Evolutionary conservation across 2,329 filamentous ascomycete genomes (phyloP).

Genomic region (Cryphonectria nitschkei): DNA sequence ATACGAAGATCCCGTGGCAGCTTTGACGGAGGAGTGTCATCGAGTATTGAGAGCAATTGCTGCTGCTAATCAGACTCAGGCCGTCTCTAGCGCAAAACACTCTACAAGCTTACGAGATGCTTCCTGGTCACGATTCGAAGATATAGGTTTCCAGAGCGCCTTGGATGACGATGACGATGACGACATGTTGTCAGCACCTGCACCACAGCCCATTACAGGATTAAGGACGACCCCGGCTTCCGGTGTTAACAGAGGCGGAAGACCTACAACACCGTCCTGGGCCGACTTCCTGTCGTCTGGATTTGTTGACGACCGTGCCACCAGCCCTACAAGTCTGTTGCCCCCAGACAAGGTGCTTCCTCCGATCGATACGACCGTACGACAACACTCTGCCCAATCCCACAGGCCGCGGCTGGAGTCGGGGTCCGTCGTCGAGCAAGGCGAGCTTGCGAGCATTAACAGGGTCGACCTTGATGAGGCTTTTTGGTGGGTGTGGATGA

Average conservation of each 20-base stretch:
- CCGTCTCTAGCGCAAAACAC: conserved; percentile 68
- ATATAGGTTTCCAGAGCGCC: conserved; percentile 83
- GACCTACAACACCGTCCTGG: conserved; percentile 96
- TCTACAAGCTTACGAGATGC: conserved; percentile 79
- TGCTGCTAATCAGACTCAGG: conserved; percentile 80
- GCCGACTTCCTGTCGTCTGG: conserved; percentile 95
- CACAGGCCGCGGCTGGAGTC: conserved; percentile 74
- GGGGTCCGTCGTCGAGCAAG: conserved; percentile 75
- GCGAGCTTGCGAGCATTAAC: conserved; percentile 91
- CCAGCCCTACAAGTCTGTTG: conserved; percentile 69
- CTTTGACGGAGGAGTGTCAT: conserved; percentile 90
- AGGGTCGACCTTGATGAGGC: conserved; percentile 87
- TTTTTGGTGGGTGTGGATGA: conserved; percentile 99
- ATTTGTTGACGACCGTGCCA: conserved; percentile 78
- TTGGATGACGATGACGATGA: conserved; percentile 74
- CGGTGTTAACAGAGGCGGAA: conserved; percentile 64
- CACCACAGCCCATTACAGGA: conserved; percentile 46
- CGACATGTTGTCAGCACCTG: conserved; percentile 47
- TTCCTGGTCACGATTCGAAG: conserved; percentile 96
- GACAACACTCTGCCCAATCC: conserved; percentile 86
- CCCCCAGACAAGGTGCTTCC: conserved; percentile 91
- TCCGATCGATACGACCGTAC: conserved; percentile 71
- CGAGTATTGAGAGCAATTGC: conserved; percentile 89
- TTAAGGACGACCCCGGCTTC: conserved; percentile 70
- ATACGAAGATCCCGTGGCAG: conserved; percentile 85